phyloP scores from a whole-genome alignment of 1,284 basidiomycete species.

The Puccinia triticina region DNA sequence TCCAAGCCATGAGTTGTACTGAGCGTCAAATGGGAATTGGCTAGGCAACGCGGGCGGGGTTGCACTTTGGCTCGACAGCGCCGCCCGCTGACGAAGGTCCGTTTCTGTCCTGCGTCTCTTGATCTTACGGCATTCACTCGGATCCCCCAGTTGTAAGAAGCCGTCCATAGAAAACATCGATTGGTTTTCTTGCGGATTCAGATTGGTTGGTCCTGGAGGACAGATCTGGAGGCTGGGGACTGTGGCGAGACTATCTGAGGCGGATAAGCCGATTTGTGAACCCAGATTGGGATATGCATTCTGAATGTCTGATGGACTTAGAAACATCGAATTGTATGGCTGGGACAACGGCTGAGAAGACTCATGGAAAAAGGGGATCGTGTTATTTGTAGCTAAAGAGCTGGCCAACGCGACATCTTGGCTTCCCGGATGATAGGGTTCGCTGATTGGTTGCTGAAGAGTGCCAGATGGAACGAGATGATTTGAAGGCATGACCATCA shows the following conservation, averaged over 20 bases:
- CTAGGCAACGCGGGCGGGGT: constrained; percentile 16
- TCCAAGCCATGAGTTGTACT: constrained; percentile 31
- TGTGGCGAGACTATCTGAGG: constrained; percentile 13
- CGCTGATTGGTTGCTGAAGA: constrained; percentile 1
- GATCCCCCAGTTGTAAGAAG: background rate
- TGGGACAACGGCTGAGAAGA: constrained; percentile 18
- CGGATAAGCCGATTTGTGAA: constrained; percentile 16
- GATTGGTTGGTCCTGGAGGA: constrained; percentile 27
- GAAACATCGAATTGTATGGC: constrained; percentile 38
- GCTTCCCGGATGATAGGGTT: background rate
- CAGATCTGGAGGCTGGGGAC: constrained; percentile 28
- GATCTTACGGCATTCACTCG: constrained; percentile 24
- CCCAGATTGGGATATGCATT: constrained; percentile 34
- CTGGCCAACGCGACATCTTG: background rate
- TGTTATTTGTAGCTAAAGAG: constrained; percentile 25
- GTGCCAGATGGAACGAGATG: background rate
- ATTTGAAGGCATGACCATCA: constrained; percentile 18
- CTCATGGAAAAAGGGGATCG: constrained; percentile 37
- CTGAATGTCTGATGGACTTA: constrained; percentile 18
- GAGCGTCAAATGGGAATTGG: constrained; percentile 35
- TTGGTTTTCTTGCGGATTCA: constrained; percentile 22
- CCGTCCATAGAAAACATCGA: constrained; percentile 16
- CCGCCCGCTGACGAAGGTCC: constrained; percentile 37
- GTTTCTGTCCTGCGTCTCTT: constrained; percentile 48
- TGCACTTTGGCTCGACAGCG: background rate